Conservation (phyloP, 805 yeast species). For the Saturnispora serradocipensis region DNA sequence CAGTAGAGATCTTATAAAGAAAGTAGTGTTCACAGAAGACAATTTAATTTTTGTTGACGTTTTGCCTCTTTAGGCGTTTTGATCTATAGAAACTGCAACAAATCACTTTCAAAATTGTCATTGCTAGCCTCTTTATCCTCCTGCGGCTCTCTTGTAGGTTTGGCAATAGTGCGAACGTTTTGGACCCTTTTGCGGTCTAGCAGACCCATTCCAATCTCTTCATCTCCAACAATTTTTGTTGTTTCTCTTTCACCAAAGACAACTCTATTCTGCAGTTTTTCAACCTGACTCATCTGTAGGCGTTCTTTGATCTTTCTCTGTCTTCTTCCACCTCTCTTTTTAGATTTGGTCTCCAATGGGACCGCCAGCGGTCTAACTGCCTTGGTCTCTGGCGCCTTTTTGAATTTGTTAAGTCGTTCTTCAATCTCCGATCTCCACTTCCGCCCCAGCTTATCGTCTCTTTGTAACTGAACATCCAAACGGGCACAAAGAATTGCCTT, state of each 20-base stretch:
- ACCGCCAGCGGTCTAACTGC: conserved; percentile 63
- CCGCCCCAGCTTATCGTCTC: conserved; percentile 36
- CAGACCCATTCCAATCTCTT: conserved; percentile 80
- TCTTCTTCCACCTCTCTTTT: conserved; percentile 80
- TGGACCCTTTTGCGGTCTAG: conserved; percentile 27
- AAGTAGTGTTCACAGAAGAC: background rate
- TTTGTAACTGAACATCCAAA: conserved; percentile 47
- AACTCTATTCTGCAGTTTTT: conserved; percentile 77
- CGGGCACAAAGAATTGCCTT: conserved; percentile 78
- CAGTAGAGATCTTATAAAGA: background rate
- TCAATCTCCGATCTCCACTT: conserved; percentile 53
- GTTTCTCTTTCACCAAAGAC: conserved; percentile 72
- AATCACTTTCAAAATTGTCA: background rate
- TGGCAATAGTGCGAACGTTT: conserved; percentile 13
- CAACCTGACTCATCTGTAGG: conserved; percentile 69
- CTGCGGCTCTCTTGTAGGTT: conserved; percentile 4
- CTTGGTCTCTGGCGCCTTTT: conserved; percentile 64
- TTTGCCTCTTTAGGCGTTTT: conserved; percentile 2
- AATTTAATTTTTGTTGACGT: conserved; percentile 13
- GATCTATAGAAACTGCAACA: conserved; percentile 1
- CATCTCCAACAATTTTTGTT: conserved; percentile 56
- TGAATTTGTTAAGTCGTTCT: conserved; percentile 57
- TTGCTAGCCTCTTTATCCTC: conserved; percentile 10
- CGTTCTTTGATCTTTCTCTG: conserved; percentile 74
- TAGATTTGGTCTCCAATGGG: conserved; percentile 68